Evolutionary conservation across 345 rosid genomes (phyloP).

Genomic region (Anastatica hierochuntica): DNA sequence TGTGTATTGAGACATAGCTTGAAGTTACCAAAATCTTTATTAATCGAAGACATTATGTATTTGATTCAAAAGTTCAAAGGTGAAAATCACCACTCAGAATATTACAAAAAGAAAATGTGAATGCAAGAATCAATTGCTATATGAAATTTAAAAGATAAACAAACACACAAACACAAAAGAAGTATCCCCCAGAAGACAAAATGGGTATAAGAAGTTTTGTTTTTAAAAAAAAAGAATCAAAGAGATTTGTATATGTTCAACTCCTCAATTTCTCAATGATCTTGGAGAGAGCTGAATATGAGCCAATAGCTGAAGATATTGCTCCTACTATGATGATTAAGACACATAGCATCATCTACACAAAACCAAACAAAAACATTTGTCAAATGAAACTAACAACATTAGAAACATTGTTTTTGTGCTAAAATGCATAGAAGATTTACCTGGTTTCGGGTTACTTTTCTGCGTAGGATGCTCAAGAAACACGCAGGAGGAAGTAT

Average conservation of each 20-base stretch:
- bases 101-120: constrained; percentile 1
- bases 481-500: constrained; percentile 87
- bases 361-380: constrained; percentile 5
- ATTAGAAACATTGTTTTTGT: background rate
- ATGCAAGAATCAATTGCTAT: constrained; percentile 20
- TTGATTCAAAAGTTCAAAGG: constrained; percentile 8
- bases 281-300: constrained; percentile 59
- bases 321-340: constrained; percentile 54
- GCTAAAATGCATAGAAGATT: background rate
- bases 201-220: constrained; percentile 16
- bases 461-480: constrained; percentile 58
- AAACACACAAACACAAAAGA: background rate
- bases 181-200: constrained; percentile 23
- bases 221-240: background rate
- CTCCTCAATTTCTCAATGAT: constrained; percentile 42
- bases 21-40: background rate
- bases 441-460: constrained; percentile 53
- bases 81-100: constrained; percentile 14
- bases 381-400: background rate
- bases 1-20: background rate
- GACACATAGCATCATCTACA: constrained; percentile 48
- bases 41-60: constrained; percentile 1
- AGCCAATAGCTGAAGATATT: constrained; percentile 54
- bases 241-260: constrained; percentile 12
- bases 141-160: background rate